Percentiles rank a stretch among this genome's conserved stretches.
Conservation (phyloP, 106 monocot genomes). For the Triglochin maritima region DNA sequence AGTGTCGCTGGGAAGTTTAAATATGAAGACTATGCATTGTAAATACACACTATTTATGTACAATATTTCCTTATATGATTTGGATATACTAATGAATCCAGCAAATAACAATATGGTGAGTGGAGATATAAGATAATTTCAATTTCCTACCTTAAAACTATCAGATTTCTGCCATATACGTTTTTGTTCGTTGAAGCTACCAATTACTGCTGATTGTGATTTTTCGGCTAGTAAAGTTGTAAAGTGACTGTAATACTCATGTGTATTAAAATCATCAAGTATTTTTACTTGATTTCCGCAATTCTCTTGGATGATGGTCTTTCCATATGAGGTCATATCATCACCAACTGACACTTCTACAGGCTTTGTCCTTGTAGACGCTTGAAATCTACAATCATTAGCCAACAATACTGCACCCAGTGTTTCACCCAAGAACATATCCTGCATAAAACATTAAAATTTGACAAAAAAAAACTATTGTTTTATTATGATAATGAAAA, state of each 20-base stretch:
- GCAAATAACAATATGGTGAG: background rate
- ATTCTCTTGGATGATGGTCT: slow-evolving; percentile 9
- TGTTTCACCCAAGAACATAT: slow-evolving; percentile 79
- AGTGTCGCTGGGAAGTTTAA: no score
- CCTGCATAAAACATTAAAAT: slow-evolving; percentile 20
- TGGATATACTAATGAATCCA: no score
- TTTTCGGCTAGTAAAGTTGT: slow-evolving; percentile 30
- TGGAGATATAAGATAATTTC: background rate
- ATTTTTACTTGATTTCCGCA: slow-evolving; percentile 36
- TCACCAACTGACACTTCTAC: slow-evolving; percentile 24
- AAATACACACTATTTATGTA: no score
- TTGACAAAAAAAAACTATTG: background rate
- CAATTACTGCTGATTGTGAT: slow-evolving; percentile 47
- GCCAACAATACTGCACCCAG: slow-evolving; percentile 61
- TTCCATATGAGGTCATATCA: slow-evolving; percentile 30
- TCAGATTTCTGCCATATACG: slow-evolving; percentile 30
- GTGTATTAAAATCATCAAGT: slow-evolving; percentile 26
- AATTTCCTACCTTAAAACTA: background rate
- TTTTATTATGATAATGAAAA: background rate
- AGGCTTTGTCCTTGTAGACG: slow-evolving; percentile 8
- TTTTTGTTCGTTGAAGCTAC: slow-evolving; percentile 63
- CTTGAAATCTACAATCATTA: slow-evolving; percentile 23
- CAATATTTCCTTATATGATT: no score
- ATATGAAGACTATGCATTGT: no score
- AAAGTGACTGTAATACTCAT: slow-evolving; percentile 37